Conservation (phyloP, 2,329 filamentous ascomycete genomes). For the Parasarocladium wereldwijsianum region DNA sequence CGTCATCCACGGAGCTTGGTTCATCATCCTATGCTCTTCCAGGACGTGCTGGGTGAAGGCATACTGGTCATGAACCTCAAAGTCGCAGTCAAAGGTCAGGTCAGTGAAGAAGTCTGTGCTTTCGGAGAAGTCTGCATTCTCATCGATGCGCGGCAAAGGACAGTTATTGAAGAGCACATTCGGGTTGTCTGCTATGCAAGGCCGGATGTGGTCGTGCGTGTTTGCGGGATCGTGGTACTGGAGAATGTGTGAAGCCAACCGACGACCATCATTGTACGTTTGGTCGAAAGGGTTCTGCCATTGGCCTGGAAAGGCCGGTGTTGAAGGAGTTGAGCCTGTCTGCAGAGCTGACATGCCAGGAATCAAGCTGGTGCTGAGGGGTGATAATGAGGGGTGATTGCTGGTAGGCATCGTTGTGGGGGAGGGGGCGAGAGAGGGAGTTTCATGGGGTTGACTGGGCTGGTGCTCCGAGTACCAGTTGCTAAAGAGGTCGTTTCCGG, state of each 20-base stretch:
- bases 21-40: constrained; percentile 11
- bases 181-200: constrained; percentile 15
- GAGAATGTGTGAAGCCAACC: constrained; percentile 14
- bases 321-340: constrained; percentile 2
- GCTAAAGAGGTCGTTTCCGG: constrained; percentile 5
- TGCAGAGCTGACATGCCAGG: constrained; percentile 2
- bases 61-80: constrained; percentile 12
- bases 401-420: constrained; percentile 1
- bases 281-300: constrained; percentile 10
- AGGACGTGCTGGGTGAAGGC: constrained; percentile 16
- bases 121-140: constrained; percentile 5
- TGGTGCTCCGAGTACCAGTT: constrained; percentile 3
- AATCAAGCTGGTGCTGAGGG: constrained; percentile 4
- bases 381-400: constrained; percentile 8
- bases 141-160: constrained; percentile 12
- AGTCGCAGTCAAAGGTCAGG: constrained; percentile 11
- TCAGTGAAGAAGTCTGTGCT: constrained; percentile 1
- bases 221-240: constrained; percentile 15
- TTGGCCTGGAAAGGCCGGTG: constrained; percentile 7
- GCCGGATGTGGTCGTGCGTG: constrained; percentile 9
- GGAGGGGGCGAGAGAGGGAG: constrained; percentile 4
- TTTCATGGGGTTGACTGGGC: constrained; percentile 1
- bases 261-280: constrained; percentile 5
- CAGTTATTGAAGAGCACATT: constrained; percentile 12
- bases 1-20: constrained; percentile 1